A percentile compares a stretch with the other conserved stretches of the same genome.
Evolutionary conservation across 164 flowering plant genomes (phyloP).

Genomic region (Magnolia officinalis): DNA sequence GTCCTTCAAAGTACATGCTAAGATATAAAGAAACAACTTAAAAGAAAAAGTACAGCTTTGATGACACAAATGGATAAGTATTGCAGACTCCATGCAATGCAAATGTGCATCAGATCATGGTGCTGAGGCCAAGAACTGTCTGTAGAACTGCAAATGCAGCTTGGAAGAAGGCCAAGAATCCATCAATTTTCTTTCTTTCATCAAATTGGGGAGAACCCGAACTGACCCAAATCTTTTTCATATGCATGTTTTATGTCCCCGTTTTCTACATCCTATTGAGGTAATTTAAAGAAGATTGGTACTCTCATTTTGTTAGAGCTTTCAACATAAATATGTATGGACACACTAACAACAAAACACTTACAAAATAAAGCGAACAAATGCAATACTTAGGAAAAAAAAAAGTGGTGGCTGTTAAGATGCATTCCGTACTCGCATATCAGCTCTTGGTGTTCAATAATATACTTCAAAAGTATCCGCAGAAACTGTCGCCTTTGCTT

Average conservation of each 20-base stretch:
- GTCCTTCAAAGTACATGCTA: too few relatives aligned
- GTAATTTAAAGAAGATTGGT: not conserved
- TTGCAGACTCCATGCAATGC: too few relatives aligned
- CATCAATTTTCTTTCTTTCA: too few relatives aligned
- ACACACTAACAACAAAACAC: not conserved
- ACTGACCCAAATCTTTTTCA: not conserved
- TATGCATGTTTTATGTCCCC: not conserved
- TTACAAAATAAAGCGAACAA: not conserved
- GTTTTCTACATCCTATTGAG: not conserved
- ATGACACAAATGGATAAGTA: too few relatives aligned
- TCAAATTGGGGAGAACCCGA: not conserved
- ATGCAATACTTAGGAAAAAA: not conserved
- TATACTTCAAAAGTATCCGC: slow-evolving; percentile 88
- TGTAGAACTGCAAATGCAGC: too few relatives aligned
- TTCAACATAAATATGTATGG: not conserved
- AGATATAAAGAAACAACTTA: too few relatives aligned
- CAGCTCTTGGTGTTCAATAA: slow-evolving; percentile 90
- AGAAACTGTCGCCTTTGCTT: slow-evolving; percentile 92
- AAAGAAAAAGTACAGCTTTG: too few relatives aligned
- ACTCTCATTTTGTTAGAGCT: too few relatives aligned
- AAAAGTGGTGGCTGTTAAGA: not conserved
- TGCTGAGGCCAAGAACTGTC: too few relatives aligned
- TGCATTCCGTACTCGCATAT: slow-evolving; percentile 83
- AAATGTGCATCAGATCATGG: too few relatives aligned
- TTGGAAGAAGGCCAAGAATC: too few relatives aligned